Base-by-base conservation (phyloP, 257 asterid species). In the Striga asiatica region DNA sequence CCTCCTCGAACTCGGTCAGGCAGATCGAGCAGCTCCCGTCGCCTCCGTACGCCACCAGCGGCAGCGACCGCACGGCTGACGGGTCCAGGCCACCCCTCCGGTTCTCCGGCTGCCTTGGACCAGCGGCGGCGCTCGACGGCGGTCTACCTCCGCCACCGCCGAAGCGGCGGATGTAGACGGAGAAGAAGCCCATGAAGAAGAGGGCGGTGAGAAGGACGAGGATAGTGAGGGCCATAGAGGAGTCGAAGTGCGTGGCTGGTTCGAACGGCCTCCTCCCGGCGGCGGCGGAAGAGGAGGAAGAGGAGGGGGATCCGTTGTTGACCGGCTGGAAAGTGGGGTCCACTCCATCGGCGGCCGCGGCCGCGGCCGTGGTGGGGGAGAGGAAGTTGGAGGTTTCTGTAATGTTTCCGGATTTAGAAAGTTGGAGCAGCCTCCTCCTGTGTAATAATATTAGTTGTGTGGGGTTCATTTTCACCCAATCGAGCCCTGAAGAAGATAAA, bases 131-230 rank as follows among this genome's bases (percentile, higher is more conserved):
- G 32, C 7, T 61, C 58, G 2, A 11, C 60, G 17, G 60, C 25
- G 38, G 54, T n/a, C n/a, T n/a, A n/a, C n/a, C 63, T 42, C 82
- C 13, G n/a, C 57, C 18, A 22, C 48, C 61, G 51, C 78, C 6
- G 39, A 56, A 69, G 54, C 83, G 92, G 61, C 96, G 92, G 52
- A 81, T 54, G 66, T 73, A 83, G 21, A 71, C 57, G n/a, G 84
- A 75, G 77, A 82, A 69, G 34, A 85, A 69, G 12, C 76, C 83
- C 63, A 83, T 46, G 85, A 79, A 81, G 64, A 86, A 75, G 29
- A 83, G 75, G 18, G 76, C 85, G 6, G 80, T 64, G 47, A 83
- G 67, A 18, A 86, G 79, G 66, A 86, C 75, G 12, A 83, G 27
- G 1, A 76, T 61, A 0, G 85, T 76, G 12, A 86, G 43, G 12